Conservation (phyloP, 2,329 filamentous ascomycete species). For the Paramyrothecium sp. region DNA sequence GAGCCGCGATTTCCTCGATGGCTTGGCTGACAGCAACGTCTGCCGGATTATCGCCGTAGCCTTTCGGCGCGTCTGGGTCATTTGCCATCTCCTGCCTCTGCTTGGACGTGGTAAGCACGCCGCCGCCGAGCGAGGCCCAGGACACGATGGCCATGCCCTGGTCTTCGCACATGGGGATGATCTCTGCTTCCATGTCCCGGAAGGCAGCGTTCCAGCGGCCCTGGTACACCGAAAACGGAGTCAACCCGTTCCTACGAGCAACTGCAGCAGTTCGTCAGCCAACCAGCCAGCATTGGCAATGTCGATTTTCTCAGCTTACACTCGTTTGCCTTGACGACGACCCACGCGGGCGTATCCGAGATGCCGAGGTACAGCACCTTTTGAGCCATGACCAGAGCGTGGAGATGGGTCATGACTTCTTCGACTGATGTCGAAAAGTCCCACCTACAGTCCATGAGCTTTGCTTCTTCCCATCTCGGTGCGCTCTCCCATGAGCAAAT, state of each 20-base stretch:
- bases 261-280: constrained; percentile 7
- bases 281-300: not conserved
- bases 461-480: too few relatives aligned
- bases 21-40: constrained; percentile 3
- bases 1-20: constrained; percentile 6
- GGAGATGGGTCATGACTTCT: constrained; percentile 23
- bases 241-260: constrained; percentile 20
- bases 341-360: constrained; percentile 27
- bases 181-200: constrained; percentile 27
- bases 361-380: constrained; percentile 29
- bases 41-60: not conserved
- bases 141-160: constrained; percentile 47
- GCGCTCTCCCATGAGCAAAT: too few relatives aligned
- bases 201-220: constrained; percentile 22
- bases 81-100: not conserved
- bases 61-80: not conserved
- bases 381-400: constrained; percentile 19
- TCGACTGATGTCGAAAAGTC: constrained; percentile 19
- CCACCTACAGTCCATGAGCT: constrained; percentile 10
- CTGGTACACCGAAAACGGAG: constrained; percentile 26
- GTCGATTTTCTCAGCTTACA: not conserved
- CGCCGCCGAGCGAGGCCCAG: constrained; percentile 16
- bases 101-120: not conserved
- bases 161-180: constrained; percentile 29
- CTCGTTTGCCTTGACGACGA: constrained; percentile 23